Base-by-base conservation (phyloP, 2,329 filamentous ascomycete genomes). In the Colletotrichum horii region DNA sequence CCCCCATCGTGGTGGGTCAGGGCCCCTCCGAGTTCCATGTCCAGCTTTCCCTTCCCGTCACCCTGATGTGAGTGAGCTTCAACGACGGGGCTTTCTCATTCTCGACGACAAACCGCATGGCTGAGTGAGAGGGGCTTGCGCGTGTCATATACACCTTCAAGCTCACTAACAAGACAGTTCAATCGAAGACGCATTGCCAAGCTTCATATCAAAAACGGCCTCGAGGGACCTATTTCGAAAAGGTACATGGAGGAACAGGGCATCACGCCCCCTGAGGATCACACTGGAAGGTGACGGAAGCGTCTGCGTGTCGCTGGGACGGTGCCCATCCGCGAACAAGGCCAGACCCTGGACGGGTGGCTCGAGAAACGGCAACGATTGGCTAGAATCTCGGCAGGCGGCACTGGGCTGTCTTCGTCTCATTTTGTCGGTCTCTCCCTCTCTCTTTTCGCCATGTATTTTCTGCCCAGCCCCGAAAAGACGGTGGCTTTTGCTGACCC, bases 221-320 rank as follows among this genome's bases (percentile, higher is more conserved):
- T 48, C 43, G 48, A 64, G 48, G 64, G 15, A 56, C 30, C 70
- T 66, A 34, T 34, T 61, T 32, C 6, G 43, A 52, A 30, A 61
- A 34, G 58, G 58, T 24, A 36, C 30, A 64, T 64, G 32, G 61
- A 43, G 36, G 32, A 38, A 26, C n/a, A 16, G 22, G 19, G 61
- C 61, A 43, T 36, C 61, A 64, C 36, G 61, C 22, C 32, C 61
- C 64, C 56, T 64, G 73, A 68, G 70, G 34, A 65, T 60, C 71
- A 70, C 55, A 70, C 66, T 75, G 52, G 65, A 70, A 52, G 65
- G 74, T 61, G 60, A 70, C 62, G 71, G 71, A 66, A 75, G 74
- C 48, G 71, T 66, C 34, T 70, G 74, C 74, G 71, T 66, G 70
- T 76, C 70, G 64, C 71, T 69, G 70, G 64, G 65, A 70, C 65